Evolutionary conservation across 257 asterid species (phyloP).

Genomic region (Plectranthus barbatus): DNA sequence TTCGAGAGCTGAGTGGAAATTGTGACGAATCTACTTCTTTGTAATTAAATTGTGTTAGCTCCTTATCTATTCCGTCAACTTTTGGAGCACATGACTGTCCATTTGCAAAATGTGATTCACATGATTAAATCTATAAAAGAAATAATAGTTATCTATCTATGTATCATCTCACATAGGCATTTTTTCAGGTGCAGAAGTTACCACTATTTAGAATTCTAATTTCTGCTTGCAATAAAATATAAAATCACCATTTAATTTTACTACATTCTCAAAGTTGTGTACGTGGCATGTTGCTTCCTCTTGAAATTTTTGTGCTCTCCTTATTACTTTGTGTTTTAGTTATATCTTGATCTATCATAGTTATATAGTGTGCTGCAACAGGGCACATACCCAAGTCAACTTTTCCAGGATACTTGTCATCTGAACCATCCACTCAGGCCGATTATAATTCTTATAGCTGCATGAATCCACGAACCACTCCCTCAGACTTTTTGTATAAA

Average conservation of each 20-base stretch:
- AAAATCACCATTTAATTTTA: background rate
- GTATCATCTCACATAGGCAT: background rate
- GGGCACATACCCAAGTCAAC: constrained; percentile 31
- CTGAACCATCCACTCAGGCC: constrained; percentile 40
- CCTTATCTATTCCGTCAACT: background rate
- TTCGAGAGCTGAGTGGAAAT: background rate
- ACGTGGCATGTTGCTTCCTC: background rate
- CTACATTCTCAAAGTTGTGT: background rate
- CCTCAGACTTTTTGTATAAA: constrained; percentile 33
- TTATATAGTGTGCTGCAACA: constrained; percentile 17
- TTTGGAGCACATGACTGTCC: background rate
- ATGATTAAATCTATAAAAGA: background rate
- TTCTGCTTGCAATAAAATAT: background rate
- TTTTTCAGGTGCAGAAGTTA: background rate
- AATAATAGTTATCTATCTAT: background rate
- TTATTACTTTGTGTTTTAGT: background rate
- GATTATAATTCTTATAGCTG: constrained; percentile 35
- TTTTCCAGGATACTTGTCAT: constrained; percentile 48
- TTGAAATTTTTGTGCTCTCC: background rate
- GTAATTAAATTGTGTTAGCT: background rate
- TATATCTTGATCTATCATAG: background rate
- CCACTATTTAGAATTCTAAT: background rate
- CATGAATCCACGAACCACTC: constrained; percentile 22
- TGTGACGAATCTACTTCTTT: background rate
- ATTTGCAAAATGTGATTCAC: background rate